Evolutionary conservation across 805 yeast genomes (phyloP).

Genomic region (Hemisphaericaspora nanyangensis): DNA sequence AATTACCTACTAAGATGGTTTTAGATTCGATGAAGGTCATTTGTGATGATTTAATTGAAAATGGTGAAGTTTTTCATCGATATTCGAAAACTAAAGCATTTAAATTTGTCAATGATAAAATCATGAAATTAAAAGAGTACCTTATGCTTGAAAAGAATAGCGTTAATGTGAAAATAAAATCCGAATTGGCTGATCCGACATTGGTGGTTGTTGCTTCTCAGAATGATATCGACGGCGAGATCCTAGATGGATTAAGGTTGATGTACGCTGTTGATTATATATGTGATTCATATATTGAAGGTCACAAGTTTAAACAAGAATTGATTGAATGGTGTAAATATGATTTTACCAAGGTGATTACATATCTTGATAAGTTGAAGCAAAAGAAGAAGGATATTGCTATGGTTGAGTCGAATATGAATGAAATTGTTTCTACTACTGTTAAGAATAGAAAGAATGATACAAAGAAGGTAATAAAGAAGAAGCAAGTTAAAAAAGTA

Average conservation of each 20-base stretch:
- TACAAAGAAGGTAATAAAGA: slow-evolving; percentile 14
- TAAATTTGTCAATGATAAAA: slow-evolving; percentile 34
- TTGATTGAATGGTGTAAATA: slow-evolving; percentile 13
- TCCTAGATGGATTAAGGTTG: slow-evolving; percentile 19
- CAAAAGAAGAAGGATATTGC: slow-evolving; percentile 18
- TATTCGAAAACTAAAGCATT: slow-evolving; percentile 37
- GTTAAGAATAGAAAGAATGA: slow-evolving; percentile 21
- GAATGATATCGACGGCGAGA: slow-evolving; percentile 2
- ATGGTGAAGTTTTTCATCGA: slow-evolving; percentile 35
- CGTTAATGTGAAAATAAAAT: slow-evolving; percentile 15
- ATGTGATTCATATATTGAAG: slow-evolving; percentile 39
- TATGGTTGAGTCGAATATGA: slow-evolving; percentile 25
- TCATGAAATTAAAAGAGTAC: slow-evolving; percentile 21
- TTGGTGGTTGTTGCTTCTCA: slow-evolving; percentile 19
- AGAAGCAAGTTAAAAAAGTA: slow-evolving; percentile 37
- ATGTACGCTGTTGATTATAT: slow-evolving; percentile 46
- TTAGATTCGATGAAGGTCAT: slow-evolving; percentile 18
- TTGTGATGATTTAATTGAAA: slow-evolving; percentile 31
- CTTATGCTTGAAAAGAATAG: slow-evolving; percentile 11
- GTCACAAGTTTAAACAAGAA: slow-evolving; percentile 18
- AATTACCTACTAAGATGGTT: slow-evolving; percentile 20
- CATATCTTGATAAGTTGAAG: slow-evolving; percentile 13
- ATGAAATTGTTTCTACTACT: slow-evolving; percentile 15
- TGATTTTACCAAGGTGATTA: slow-evolving; percentile 19
- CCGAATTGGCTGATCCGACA: slow-evolving; percentile 15